phyloP scores from a whole-genome alignment of 495 filamentous ascomycete genomes.

The Hapsidospora chrysogenum region DNA sequence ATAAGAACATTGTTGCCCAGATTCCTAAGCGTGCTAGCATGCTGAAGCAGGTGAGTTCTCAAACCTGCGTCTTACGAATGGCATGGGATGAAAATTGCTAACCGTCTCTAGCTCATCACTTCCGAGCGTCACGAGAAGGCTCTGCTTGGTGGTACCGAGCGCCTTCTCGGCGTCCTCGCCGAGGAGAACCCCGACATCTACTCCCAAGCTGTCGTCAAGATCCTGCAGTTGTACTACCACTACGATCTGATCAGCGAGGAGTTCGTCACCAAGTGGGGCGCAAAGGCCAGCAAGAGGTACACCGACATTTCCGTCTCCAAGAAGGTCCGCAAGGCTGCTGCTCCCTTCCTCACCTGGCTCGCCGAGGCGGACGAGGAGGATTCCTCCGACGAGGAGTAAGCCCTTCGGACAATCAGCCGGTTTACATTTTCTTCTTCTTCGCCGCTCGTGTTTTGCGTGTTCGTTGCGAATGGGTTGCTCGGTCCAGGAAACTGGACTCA shows the following conservation, averaged over 20 bases:
- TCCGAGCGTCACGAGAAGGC: constrained; percentile 92
- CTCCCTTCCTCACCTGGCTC: constrained; percentile 89
- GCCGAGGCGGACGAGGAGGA: constrained; percentile 76
- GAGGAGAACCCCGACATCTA: constrained; percentile 67
- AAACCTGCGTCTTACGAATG: background rate
- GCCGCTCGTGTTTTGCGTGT: background rate
- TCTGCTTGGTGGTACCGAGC: constrained; percentile 91
- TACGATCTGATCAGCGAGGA: constrained; percentile 77
- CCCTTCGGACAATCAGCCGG: no score
- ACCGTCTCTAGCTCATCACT: constrained; percentile 45
- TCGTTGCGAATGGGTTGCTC: background rate
- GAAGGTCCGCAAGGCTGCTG: constrained; percentile 89
- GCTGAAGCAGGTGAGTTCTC: constrained; percentile 58
- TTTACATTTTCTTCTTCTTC: no score
- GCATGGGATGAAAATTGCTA: constrained; percentile 25
- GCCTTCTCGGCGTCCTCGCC: constrained; percentile 52
- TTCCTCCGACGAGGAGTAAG: constrained; percentile 39
- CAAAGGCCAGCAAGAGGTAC: constrained; percentile 94
- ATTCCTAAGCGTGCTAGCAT: constrained; percentile 64
- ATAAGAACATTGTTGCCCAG: constrained; percentile 70
- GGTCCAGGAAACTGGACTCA: no score
- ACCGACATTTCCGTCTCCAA: constrained; percentile 78
- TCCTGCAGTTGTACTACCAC: constrained; percentile 76
- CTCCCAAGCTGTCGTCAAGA: constrained; percentile 61
- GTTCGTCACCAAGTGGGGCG: constrained; percentile 75